These are phyloP conservation scores for Abrus pulchellus DNA, from an alignment of 306 rosid genomes.

Conservation along the genomic window DNA sequence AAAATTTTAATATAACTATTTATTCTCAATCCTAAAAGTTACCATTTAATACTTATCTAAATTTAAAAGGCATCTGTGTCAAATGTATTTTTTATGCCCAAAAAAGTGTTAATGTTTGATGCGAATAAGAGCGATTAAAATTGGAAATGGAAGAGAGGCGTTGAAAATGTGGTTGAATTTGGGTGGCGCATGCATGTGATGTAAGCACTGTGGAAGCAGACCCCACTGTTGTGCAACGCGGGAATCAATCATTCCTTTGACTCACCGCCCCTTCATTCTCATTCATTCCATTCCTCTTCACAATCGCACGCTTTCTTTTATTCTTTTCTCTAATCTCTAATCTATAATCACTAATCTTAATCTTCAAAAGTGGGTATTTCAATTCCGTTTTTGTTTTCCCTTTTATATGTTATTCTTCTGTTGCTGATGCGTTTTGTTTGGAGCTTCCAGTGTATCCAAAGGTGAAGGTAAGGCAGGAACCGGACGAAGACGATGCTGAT, in stretches of 20 bases:
- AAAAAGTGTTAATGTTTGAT: background rate
- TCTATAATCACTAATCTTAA: background rate
- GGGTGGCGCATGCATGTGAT: conserved; percentile 5
- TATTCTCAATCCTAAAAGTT: too few relatives aligned
- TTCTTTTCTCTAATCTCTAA: background rate
- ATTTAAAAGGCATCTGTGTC: too few relatives aligned
- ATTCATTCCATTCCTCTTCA: background rate
- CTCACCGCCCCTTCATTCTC: background rate
- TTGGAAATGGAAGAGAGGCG: background rate
- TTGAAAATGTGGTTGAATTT: conserved; percentile 12
- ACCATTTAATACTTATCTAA: too few relatives aligned
- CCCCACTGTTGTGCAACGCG: conserved; percentile 16
- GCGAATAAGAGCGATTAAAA: background rate
- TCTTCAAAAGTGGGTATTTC: too few relatives aligned
- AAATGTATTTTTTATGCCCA: too few relatives aligned
- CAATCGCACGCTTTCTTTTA: conserved; percentile 16
- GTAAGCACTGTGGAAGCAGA: background rate
- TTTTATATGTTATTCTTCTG: background rate
- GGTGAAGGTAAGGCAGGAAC: conserved; percentile 52
- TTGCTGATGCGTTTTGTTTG: conserved; percentile 9
- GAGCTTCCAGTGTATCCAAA: conserved; percentile 52
- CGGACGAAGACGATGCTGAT: conserved; percentile 19
- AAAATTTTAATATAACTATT: too few relatives aligned
- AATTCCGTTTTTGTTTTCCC: too few relatives aligned
- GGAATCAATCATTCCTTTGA: conserved; percentile 25